phyloP scores from a whole-genome alignment of 1,284 basidiomycete species.

The Pulveroboletus sp. region DNA sequence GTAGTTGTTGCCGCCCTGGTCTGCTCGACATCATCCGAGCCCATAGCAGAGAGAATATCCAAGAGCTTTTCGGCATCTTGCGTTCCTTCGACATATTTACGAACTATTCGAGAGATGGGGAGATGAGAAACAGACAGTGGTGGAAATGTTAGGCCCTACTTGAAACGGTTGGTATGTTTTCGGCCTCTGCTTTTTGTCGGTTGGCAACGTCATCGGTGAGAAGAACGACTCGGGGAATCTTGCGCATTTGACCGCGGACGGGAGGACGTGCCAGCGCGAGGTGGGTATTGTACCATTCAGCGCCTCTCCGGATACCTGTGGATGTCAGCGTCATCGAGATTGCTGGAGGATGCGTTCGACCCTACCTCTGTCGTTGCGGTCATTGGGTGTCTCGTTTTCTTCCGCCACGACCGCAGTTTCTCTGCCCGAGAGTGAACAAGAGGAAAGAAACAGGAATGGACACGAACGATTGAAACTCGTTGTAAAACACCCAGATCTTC shows the following conservation, averaged over 20 bases:
- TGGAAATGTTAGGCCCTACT: slow-evolving; percentile 41
- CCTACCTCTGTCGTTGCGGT: slow-evolving; percentile 88
- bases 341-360: not conserved
- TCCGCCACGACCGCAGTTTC: slow-evolving; percentile 78
- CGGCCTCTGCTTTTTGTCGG: slow-evolving; percentile 70
- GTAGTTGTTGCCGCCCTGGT: slow-evolving; percentile 55
- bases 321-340: not conserved
- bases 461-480: slow-evolving; percentile 81
- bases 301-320: slow-evolving; percentile 80
- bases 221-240: slow-evolving; percentile 69
- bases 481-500: slow-evolving; percentile 86
- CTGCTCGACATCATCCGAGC: slow-evolving; percentile 59
- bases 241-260: slow-evolving; percentile 49
- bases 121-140: not conserved
- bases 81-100: slow-evolving; percentile 79
- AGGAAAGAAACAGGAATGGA: not conserved
- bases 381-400: slow-evolving; percentile 82
- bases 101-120: slow-evolving; percentile 47
- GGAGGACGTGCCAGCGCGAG: slow-evolving; percentile 55
- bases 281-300: slow-evolving; percentile 84
- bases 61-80: slow-evolving; percentile 64
- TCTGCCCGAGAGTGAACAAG: slow-evolving; percentile 39
- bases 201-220: slow-evolving; percentile 92
- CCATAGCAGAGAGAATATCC: slow-evolving; percentile 77
- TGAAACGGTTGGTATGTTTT: slow-evolving; percentile 66